phyloP scores from a whole-genome alignment of 345 rosid species.

The Noccaea caerulescens region DNA sequence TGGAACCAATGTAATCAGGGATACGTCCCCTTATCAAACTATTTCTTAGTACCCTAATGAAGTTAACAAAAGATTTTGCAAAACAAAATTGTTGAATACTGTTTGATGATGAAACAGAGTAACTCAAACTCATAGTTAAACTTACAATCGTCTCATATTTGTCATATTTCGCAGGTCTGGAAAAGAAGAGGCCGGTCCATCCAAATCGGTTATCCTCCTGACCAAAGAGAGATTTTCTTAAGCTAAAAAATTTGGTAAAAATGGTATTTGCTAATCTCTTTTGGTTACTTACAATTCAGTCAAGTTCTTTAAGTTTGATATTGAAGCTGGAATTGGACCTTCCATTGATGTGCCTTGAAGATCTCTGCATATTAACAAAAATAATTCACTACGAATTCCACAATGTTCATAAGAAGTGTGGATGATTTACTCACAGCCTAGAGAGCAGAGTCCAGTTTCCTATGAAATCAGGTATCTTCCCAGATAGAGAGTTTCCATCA shows the following conservation, averaged over 20 bases:
- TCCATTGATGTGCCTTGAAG: slow-evolving; percentile 83
- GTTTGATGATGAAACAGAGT: slow-evolving; percentile 20
- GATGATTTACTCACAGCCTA: slow-evolving; percentile 58
- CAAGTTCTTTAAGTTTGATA: slow-evolving; percentile 60
- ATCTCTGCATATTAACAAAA: slow-evolving; percentile 47
- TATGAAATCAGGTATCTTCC: slow-evolving; percentile 76
- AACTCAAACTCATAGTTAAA: not conserved
- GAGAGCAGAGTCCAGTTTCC: slow-evolving; percentile 74
- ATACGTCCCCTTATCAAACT: slow-evolving; percentile 60
- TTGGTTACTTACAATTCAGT: slow-evolving; percentile 56
- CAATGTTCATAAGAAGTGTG: not conserved
- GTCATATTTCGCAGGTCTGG: slow-evolving; percentile 53
- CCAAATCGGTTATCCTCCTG: slow-evolving; percentile 78
- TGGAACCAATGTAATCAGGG: slow-evolving; percentile 52
- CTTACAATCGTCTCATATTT: slow-evolving; percentile 54
- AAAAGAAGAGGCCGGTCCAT: slow-evolving; percentile 53
- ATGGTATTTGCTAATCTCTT: not conserved
- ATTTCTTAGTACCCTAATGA: slow-evolving; percentile 65
- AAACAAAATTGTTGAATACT: not conserved
- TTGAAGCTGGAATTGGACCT: slow-evolving; percentile 82
- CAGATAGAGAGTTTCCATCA: slow-evolving; percentile 75
- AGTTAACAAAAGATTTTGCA: slow-evolving; percentile 9
- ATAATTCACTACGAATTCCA: slow-evolving; percentile 1
- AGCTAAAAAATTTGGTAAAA: not conserved
- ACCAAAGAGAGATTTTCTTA: not conserved